These are phyloP conservation scores for Trichomonascaceae sp. DNA, from an alignment of 1,139 yeast genomes.

Conservation along the genomic window DNA sequence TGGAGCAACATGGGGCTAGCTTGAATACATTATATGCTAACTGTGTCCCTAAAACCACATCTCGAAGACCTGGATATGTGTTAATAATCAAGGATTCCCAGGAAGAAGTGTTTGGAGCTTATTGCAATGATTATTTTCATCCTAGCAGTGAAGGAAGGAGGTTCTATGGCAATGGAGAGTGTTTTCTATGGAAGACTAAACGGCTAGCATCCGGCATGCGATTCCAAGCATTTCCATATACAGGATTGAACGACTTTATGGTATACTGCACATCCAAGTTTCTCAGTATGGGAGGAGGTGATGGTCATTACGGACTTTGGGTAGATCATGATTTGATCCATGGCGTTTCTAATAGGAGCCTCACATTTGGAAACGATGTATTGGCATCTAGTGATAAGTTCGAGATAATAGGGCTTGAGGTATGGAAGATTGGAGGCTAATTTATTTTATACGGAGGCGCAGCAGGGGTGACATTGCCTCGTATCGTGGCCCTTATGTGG, in stretches of 20 bases:
- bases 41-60: conserved; percentile 32
- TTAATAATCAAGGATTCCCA: conserved; percentile 58
- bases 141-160: conserved; percentile 51
- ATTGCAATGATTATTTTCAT: conserved; percentile 64
- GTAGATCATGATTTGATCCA: conserved; percentile 63
- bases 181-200: conserved; percentile 72
- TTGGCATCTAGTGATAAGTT: conserved; percentile 59
- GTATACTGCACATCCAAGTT: conserved; percentile 75
- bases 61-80: conserved; percentile 58
- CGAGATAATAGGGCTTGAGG: conserved; percentile 68
- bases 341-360: conserved; percentile 74
- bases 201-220: conserved; percentile 27
- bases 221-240: conserved; percentile 79
- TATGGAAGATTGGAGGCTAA: conserved; percentile 57
- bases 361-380: conserved; percentile 87
- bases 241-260: conserved; percentile 82
- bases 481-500: too few relatives aligned
- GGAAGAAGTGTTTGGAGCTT: conserved; percentile 74
- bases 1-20: conserved; percentile 91
- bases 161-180: conserved; percentile 91
- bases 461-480: too few relatives aligned
- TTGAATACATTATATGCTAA: conserved; percentile 61
- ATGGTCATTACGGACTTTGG: conserved; percentile 91
- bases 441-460: neutral
- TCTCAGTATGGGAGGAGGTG: conserved; percentile 86